Conservation (phyloP, 805 yeast genomes). For the Wickerhamiella nectarea region DNA sequence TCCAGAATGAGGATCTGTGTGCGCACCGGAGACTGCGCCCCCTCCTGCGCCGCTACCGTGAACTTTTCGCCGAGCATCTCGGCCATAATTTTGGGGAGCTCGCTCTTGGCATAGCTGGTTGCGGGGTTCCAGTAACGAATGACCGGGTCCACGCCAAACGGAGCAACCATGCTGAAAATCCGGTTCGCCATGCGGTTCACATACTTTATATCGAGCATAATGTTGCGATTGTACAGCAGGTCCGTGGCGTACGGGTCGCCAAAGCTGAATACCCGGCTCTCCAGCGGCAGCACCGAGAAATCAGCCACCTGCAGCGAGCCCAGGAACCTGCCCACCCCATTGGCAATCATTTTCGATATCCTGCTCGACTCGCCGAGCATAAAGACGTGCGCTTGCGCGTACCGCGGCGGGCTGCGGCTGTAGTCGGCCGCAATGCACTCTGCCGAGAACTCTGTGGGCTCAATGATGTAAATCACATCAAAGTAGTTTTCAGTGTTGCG, state of each 20-base stretch:
- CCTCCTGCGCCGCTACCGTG: neutral
- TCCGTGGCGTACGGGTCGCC: conserved; percentile 49
- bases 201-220: conserved; percentile 39
- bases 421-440: conserved; percentile 72
- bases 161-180: conserved; percentile 56
- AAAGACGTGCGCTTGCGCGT: conserved; percentile 57
- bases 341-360: conserved; percentile 16
- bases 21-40: conserved; percentile 16
- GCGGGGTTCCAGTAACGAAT: conserved; percentile 46
- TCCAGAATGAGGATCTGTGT: conserved; percentile 58
- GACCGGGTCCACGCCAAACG: conserved; percentile 80
- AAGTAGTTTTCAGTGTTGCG: conserved; percentile 50
- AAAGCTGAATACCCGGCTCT: conserved; percentile 59
- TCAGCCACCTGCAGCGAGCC: conserved; percentile 30
- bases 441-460: conserved; percentile 52
- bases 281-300: conserved; percentile 49
- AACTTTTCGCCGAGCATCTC: neutral
- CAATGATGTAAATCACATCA: conserved; percentile 69
- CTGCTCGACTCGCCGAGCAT: conserved; percentile 44
- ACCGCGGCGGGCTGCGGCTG: conserved; percentile 49
- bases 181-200: conserved; percentile 46
- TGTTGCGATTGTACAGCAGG: conserved; percentile 46
- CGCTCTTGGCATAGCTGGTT: conserved; percentile 32
- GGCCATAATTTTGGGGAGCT: conserved; percentile 9
- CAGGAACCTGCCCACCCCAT: conserved; percentile 21